These are phyloP conservation scores for Carex cristatella DNA, from an alignment of 176 grass and related monocot species.

Conservation along the genomic window DNA sequence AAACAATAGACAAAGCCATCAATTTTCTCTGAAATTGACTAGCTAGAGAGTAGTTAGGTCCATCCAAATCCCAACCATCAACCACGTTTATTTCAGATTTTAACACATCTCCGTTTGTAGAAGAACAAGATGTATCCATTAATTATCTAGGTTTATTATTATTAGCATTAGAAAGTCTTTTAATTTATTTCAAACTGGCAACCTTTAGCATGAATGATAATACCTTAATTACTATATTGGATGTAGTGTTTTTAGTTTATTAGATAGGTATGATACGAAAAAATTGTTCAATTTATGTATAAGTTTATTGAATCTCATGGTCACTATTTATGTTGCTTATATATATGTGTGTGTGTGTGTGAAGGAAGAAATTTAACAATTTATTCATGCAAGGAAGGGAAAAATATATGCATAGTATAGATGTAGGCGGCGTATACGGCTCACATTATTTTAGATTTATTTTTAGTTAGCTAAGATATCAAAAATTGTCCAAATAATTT, in stretches of 20 bases:
- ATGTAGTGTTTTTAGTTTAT: too few species aligned
- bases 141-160: background rate
- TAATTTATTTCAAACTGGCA: background rate
- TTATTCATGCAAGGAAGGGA: background rate
- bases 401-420: too few species aligned
- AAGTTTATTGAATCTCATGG: background rate
- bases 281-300: background rate
- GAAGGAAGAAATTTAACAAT: background rate
- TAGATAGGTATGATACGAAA: too few species aligned
- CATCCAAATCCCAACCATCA: conserved; percentile 6
- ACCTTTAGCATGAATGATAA: too few species aligned
- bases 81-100: background rate
- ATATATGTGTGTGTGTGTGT: background rate
- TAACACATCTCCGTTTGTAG: background rate
- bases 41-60: background rate
- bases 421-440: too few species aligned
- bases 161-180: background rate
- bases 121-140: background rate
- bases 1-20: background rate
- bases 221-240: too few species aligned
- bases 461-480: too few species aligned
- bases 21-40: background rate
- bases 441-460: too few species aligned
- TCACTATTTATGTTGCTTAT: background rate
- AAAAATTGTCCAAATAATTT: too few species aligned